Evolutionary conservation across 106 monocot genomes (phyloP).

Genomic region (Amphibolis antarctica): DNA sequence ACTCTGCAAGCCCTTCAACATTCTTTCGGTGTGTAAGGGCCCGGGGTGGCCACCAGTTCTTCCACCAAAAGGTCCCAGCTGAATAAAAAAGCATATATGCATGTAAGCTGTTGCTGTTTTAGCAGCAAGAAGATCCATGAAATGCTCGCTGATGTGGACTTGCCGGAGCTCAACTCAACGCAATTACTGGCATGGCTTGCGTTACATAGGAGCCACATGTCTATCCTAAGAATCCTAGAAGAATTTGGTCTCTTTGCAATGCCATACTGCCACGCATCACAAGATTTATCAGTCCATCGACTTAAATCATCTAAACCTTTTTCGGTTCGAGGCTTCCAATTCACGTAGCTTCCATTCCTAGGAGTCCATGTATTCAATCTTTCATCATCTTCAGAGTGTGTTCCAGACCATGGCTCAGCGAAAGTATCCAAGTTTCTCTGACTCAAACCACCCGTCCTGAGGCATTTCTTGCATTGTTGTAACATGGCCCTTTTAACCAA

Average conservation of each 20-base stretch:
- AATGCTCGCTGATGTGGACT: no score
- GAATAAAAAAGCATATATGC: no score
- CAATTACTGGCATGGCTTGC: no score
- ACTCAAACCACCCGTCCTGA: slow-evolving; percentile 24
- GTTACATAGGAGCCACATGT: no score
- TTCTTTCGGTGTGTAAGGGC: no score
- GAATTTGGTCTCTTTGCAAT: slow-evolving; percentile 29
- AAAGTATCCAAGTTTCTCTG: slow-evolving; percentile 35
- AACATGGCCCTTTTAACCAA: slow-evolving; percentile 29
- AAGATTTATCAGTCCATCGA: slow-evolving; percentile 23
- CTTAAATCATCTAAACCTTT: slow-evolving; percentile 38
- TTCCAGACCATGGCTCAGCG: slow-evolving; percentile 22
- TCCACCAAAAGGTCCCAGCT: no score
- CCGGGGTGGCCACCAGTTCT: no score
- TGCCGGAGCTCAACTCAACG: no score
- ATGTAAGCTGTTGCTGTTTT: no score
- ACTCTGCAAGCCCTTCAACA: no score
- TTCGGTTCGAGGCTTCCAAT: slow-evolving; percentile 16
- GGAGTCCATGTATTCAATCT: slow-evolving; percentile 21
- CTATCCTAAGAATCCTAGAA: slow-evolving; percentile 29
- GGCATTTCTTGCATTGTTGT: slow-evolving; percentile 28
- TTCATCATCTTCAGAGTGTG: slow-evolving; percentile 40
- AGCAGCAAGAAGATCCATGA: no score
- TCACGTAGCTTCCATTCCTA: slow-evolving; percentile 56
- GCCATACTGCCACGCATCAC: slow-evolving; percentile 28